phyloP scores from a whole-genome alignment of 176 grass and related monocot genomes.

The Juncus inflexus region DNA sequence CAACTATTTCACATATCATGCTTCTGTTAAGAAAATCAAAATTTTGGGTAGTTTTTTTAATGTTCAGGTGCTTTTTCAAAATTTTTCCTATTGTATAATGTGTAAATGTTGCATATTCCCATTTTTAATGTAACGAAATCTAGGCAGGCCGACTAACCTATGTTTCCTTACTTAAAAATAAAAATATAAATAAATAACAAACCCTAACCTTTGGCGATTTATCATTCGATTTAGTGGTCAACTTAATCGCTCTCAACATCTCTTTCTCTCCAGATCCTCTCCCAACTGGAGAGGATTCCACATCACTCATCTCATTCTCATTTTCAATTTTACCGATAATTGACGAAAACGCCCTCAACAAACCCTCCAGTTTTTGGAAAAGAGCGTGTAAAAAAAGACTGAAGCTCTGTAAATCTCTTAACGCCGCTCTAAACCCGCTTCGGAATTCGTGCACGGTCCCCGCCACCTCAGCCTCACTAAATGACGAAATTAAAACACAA shows the following conservation, averaged over 20 bases:
- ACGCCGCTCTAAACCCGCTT: conserved; percentile 81
- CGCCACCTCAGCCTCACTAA: conserved; percentile 51
- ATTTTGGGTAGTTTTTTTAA: no score
- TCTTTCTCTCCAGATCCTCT: conserved; percentile 50
- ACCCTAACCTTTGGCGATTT: conserved; percentile 75
- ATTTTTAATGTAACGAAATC: no score
- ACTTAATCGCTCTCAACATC: conserved; percentile 51
- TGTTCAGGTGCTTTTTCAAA: no score
- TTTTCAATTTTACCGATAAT: conserved; percentile 67
- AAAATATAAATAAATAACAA: no score
- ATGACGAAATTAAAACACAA: conserved; percentile 34
- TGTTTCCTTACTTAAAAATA: no score
- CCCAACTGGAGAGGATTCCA: conserved; percentile 65
- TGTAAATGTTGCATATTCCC: no score
- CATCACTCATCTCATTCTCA: conserved; percentile 57
- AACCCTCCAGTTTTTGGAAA: conserved; percentile 84
- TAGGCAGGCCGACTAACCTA: no score
- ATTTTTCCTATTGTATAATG: no score
- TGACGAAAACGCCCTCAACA: conserved; percentile 64
- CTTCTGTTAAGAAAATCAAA: no score
- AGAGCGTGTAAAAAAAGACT: conserved; percentile 88
- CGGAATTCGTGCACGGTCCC: conserved; percentile 71
- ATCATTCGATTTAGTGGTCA: conserved; percentile 91
- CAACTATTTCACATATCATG: no score
- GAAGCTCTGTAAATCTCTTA: conserved; percentile 80